Evolutionary conservation across 2,329 filamentous ascomycete genomes (phyloP), one percentile per base, ranked within the genome.

Genomic region (Thelonectria blattea): DNA sequence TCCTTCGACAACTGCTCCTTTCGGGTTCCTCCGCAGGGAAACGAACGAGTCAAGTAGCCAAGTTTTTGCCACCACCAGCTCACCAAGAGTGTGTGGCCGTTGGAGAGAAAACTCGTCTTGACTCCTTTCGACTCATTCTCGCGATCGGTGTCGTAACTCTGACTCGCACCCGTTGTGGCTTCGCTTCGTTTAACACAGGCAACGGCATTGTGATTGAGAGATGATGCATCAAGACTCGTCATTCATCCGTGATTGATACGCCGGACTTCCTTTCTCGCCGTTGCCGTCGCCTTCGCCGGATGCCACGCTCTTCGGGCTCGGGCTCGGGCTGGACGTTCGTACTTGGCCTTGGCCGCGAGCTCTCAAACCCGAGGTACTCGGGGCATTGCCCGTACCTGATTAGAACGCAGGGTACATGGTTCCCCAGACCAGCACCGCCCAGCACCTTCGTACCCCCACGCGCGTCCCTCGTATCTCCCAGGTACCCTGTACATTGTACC

Each of bases 21-120:
- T 56, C 54, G 56, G 61, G 46, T 61, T 60, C 47, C 47, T 22
- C 66, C 65, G 67, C 47, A 48, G 49, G 18, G 22, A 24, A 53
- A 20, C 54, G 52, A 53, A 42, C 53, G 58, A 64, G 56, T 65
- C 63, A 70, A 68, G 52, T 34, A 56, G 52, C 34, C 41, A 52
- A 63, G 61, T 61, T 30, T 70, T 70, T 58, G 68, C 68, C 68
- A 70, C 68, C 60, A 62, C 63, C 54, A 54, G 55, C 61, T 64
- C 58, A 62, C 66, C 63, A 70, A 65, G 27, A 52, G 58, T 46
- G 58, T 61, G 60, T 62, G 68, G 64, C 52, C 61, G 24, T 20
- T 11, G 24, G 14, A 18, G 27, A 42, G 47, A 52, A 52, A 22
- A 15, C 43, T 46, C 11, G 41, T 18, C 27, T 30, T 18, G 41